Percentiles rank a stretch among this genome's conserved stretches.
These are phyloP conservation scores for Neoarthrinium moseri DNA, from an alignment of 2,329 filamentous ascomycete species.

Conservation along the genomic window DNA sequence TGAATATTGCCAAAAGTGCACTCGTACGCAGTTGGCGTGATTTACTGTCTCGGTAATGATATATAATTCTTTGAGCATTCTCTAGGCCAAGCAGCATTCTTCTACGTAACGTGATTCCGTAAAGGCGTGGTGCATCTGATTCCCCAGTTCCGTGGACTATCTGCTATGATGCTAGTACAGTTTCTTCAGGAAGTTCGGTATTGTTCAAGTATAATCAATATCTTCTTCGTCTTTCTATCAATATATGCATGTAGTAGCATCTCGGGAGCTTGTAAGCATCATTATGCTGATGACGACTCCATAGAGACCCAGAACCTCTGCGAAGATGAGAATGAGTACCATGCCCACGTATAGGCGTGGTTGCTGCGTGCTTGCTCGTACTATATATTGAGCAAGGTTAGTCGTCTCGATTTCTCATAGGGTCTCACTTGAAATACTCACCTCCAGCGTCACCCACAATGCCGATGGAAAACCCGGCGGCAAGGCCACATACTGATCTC, in stretches of 20 bases:
- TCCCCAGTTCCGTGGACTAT: neutral
- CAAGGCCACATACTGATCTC: slow-evolving; percentile 44
- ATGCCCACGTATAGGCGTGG: slow-evolving; percentile 45
- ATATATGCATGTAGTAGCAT: neutral
- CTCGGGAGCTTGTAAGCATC: slow-evolving; percentile 42
- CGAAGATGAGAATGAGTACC: slow-evolving; percentile 47
- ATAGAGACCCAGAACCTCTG: slow-evolving; percentile 44
- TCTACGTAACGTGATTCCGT: too few relatives aligned
- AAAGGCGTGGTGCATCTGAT: neutral
- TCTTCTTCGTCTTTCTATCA: neutral
- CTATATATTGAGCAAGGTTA: slow-evolving; percentile 19
- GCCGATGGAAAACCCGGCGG: slow-evolving; percentile 40
- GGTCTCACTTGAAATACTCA: slow-evolving; percentile 18
- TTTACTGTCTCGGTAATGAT: too few relatives aligned
- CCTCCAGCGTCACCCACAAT: slow-evolving; percentile 54
- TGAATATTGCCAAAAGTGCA: too few relatives aligned
- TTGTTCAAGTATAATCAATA: too few relatives aligned
- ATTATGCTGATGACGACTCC: slow-evolving; percentile 47
- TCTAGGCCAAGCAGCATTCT: too few relatives aligned
- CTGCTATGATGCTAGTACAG: neutral
- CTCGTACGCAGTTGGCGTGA: too few relatives aligned
- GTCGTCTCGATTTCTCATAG: too few relatives aligned
- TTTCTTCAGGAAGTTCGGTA: neutral
- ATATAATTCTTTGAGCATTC: too few relatives aligned
- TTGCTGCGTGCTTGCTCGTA: slow-evolving; percentile 45